These are phyloP conservation scores for Melastoma candidum DNA, from an alignment of 441 rosid genomes.

Conservation along the genomic window DNA sequence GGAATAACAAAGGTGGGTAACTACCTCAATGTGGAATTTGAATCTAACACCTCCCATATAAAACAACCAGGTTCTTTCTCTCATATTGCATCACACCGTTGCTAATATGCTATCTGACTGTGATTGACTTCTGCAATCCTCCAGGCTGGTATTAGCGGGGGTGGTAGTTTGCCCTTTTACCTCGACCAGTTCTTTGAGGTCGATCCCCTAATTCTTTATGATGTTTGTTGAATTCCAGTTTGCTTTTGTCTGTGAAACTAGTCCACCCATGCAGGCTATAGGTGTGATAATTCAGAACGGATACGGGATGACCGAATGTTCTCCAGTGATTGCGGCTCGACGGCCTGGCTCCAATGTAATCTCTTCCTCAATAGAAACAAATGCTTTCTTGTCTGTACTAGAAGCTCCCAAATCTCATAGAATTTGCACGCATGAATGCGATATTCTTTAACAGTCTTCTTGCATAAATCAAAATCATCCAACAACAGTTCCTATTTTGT, in stretches of 20 bases:
- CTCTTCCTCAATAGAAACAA: too few species aligned
- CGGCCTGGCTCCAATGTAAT: constrained; percentile 55
- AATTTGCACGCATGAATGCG: too few species aligned
- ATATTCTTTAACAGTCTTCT: too few species aligned
- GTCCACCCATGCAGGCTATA: constrained; percentile 51
- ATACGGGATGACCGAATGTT: constrained; percentile 89
- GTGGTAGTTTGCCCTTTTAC: constrained; percentile 79
- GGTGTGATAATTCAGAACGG: constrained; percentile 78
- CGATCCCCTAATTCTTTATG: constrained; percentile 11
- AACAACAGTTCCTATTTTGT: too few species aligned
- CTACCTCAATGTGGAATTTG: too few species aligned
- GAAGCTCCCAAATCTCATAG: background rate
- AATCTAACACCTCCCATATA: too few species aligned
- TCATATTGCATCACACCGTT: background rate
- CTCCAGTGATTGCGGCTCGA: constrained; percentile 83
- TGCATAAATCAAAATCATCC: too few species aligned
- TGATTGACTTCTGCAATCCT: background rate
- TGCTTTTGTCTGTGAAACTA: constrained; percentile 11
- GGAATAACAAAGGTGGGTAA: constrained; percentile 69
- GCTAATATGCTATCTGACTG: background rate
- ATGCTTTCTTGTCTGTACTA: background rate
- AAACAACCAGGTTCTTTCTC: background rate
- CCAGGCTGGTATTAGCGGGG: constrained; percentile 95
- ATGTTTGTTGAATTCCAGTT: constrained; percentile 5
- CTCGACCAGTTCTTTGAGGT: constrained; percentile 95